Evolutionary conservation across 140 eudicot species (phyloP), one percentile per base, ranked within the genome.

Genomic region (Cichorium intybus): DNA sequence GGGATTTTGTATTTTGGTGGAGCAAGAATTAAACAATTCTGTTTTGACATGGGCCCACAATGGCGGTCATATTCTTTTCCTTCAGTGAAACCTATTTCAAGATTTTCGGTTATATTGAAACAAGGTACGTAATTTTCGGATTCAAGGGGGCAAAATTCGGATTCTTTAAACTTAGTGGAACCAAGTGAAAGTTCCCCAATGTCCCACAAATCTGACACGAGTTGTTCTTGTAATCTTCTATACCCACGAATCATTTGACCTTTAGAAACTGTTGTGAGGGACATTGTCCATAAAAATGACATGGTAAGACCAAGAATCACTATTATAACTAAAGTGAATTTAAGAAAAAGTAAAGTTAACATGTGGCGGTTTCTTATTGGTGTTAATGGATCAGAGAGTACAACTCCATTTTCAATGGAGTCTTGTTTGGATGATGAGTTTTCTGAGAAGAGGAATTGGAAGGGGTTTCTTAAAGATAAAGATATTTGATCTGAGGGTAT

Each of bases 171-270:
- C 57, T 76, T 85, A 23, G 90, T 21, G 16, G 85, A 53, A 71
- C 95, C 95, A 62, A 67, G 56, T 68, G 99, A 83, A 24, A 93
- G 84, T 79, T 85, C 87, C 29, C 95, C 91, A 35, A 93, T 88
- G 31, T 89, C 95, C 80, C 81, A 69, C 56, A 93, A 60, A 53
- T 93, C 99, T 0, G 95, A 83, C 16, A 93, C 97, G 26, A 93
- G 95, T 70, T 93, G 97, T 70, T 93, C 95, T 53, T 93, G 99
- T 28, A 93, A 72, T 55, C 93, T 83, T 65, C 99, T 84, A 68
- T 93, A 85, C 20, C 99, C 96, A 43, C 66, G 97, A 59, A 65
- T 72, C 71, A 78, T 73, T 29, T 81, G 90, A 64, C 88, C 87
- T 75, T 86, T 83, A n/a, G 90, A 75, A 28, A 72, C 60, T 34